Evolutionary conservation across 441 rosid genomes (phyloP).

Genomic region (Populus hybrid): DNA sequence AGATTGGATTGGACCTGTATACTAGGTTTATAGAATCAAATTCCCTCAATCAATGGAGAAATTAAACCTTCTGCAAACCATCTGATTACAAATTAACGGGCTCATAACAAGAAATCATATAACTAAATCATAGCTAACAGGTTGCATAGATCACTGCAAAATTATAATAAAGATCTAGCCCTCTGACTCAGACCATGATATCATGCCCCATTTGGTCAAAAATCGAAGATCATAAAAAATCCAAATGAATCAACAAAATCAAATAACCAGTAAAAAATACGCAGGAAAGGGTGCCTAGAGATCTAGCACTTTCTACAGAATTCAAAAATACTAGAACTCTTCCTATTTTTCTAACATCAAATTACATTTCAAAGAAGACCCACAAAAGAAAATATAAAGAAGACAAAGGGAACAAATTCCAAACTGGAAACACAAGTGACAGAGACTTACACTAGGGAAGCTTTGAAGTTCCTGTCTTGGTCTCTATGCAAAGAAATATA

Average conservation of each 20-base stretch:
- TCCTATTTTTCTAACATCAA: not conserved
- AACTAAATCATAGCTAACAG: not conserved
- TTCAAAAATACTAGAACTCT: not conserved
- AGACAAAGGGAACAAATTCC: not conserved
- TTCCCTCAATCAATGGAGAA: not conserved
- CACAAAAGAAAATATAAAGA: constrained; percentile 1
- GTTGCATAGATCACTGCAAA: constrained; percentile 12
- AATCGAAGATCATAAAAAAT: not conserved
- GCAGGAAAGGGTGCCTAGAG: constrained; percentile 17
- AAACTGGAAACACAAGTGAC: constrained; percentile 6
- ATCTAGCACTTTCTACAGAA: constrained; percentile 20
- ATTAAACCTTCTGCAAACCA: not conserved
- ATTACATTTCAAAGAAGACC: constrained; percentile 16
- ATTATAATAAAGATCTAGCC: constrained; percentile 13
- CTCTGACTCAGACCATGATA: not conserved
- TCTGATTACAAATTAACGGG: not conserved
- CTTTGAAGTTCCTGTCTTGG: not conserved
- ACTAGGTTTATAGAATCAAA: not conserved
- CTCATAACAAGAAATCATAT: constrained; percentile 6
- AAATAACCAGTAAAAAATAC: not conserved
- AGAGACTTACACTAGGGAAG: constrained; percentile 28
- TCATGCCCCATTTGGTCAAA: not conserved
- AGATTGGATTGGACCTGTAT: not conserved
- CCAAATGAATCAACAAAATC: not conserved
- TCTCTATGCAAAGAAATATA: not conserved